Evolutionary conservation across 1,284 basidiomycete genomes (phyloP).

Genomic region (Ustanciosporium gigantosporum): DNA sequence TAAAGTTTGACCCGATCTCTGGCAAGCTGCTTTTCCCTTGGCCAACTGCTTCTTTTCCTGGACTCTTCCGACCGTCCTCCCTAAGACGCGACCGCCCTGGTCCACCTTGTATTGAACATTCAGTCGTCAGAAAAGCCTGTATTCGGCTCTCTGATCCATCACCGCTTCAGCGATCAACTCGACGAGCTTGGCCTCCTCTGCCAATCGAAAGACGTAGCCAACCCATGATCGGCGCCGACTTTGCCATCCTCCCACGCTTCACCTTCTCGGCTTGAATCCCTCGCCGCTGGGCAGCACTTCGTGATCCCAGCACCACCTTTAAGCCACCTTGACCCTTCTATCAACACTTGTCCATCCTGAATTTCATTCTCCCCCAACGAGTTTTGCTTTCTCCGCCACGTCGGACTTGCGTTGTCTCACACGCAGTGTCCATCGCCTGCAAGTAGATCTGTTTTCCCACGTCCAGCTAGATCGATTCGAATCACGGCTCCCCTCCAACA

Average conservation of each 20-base stretch:
- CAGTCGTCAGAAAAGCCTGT: not conserved
- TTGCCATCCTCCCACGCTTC: constrained; percentile 32
- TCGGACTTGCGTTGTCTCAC: too few relatives aligned
- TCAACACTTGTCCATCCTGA: too few relatives aligned
- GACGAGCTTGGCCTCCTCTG: constrained; percentile 40
- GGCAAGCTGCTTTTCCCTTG: constrained; percentile 33
- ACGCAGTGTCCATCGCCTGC: too few relatives aligned
- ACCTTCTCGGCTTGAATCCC: constrained; percentile 39
- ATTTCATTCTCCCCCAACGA: too few relatives aligned
- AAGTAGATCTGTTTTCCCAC: not conserved
- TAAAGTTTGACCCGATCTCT: constrained; percentile 18
- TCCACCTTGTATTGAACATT: not conserved
- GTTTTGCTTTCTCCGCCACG: too few relatives aligned
- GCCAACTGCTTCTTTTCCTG: constrained; percentile 50
- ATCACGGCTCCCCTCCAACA: not conserved
- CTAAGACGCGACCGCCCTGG: constrained; percentile 25
- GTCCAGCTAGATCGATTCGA: too few relatives aligned
- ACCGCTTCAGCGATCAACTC: not conserved
- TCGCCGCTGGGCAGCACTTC: constrained; percentile 24
- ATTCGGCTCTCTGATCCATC: not conserved
- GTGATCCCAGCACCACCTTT: constrained; percentile 35
- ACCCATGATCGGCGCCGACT: constrained; percentile 37
- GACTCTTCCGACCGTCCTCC: constrained; percentile 54
- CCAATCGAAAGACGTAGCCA: constrained; percentile 37
- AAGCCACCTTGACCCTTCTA: constrained; percentile 33